Evolutionary conservation across 2,329 filamentous ascomycete species (phyloP), one percentile per base, ranked within the genome.

Genomic region (Colletotrichum sp.): DNA sequence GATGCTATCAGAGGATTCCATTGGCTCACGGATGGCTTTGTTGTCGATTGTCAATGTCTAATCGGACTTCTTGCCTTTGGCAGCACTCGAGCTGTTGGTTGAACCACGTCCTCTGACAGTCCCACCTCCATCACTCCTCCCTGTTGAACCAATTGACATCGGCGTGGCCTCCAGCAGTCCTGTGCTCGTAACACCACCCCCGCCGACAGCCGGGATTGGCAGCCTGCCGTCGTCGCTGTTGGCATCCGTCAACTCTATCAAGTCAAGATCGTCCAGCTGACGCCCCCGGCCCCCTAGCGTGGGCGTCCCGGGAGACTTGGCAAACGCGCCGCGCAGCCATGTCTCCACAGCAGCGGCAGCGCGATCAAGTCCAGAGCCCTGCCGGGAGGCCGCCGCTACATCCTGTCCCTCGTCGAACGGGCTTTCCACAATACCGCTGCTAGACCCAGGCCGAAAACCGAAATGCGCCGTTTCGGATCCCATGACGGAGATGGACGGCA

Each of bases 261-360:
- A 84, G 83, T 95, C 94, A 6, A 90, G 88, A 16, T 90, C 82
- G 18, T 88, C 87, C 77, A 81, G 81, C 79, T 82, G 88, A 80
- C 82, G 79, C 79, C 83, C 81, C 76, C 28, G 82, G 78, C 6
- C 64, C 24, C 86, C 86, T n/a, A 87, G 77, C 30, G 86, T 84
- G 2, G 90, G 89, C n/a, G 90, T 90, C 24, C 85, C 84, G 1
- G 90, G 88, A 6, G 90, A 89, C 81, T 93, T 93, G 8, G 90
- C 88, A 76, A 95, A 95, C 49, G 98, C 93, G 77, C 95, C 95
- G 76, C 96, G 90, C 75, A 99, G 88, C 96, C 97, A 99, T 2
- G 93, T 94, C 85, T 99, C 97, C 34, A 99, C 93, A 4, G 94
- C 94, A 8, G 95, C 94, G 2, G 96, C 96, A 12, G 98, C 93